Evolutionary conservation across 768 basidiomycete genomes (phyloP), one percentile per base, ranked within the genome.

Genomic region (Tulasnella sp.): DNA sequence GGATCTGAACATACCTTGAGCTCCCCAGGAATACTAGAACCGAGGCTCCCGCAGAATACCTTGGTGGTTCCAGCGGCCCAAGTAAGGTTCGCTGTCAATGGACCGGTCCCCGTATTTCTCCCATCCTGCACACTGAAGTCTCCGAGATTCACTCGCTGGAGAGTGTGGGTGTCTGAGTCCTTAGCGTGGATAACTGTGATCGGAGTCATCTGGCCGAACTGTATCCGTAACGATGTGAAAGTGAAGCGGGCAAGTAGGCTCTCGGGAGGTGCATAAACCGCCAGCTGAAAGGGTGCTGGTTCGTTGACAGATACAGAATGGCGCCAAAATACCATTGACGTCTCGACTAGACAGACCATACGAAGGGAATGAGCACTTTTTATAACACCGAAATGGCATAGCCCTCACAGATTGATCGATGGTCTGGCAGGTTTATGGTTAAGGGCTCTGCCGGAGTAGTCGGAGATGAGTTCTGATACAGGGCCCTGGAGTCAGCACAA

Each of bases 241-340:
- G 84, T 78, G 15, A 94, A 71, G 0, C 73, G 72, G 3, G 78
- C 75, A 19, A 89, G 73, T 0, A 74, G 68, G 11, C 79, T 72
- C 2, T 70, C 65, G 0, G 69, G 65, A 0, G 82, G 80, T 0
- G 85, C 78, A 1, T 74, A 70, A 29, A 96, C 67, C 7, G 75
- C 72, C 7, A 96, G 65, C 68, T 97, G 92, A 70, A 90, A 96
- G 0, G 87, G 79, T 0, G 78, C 79, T 2, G 72, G 68, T 62
- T 83, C 78, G 9, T 75, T 78, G 3, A 92, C 76, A 53, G 77
- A 75, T 24, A 81, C 78, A 59, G 81, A 76, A 0, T 77, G 62
- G 7, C 75, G 68, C 85, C 88, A 92, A 69, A 96, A 97, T 0
- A 82, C 75, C 2, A 83, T 71, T 12, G 43, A 19, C 12, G 43